These are phyloP conservation scores for Gynochthodes officinalis DNA, from an alignment of 257 asterid genomes.

Conservation along the genomic window DNA sequence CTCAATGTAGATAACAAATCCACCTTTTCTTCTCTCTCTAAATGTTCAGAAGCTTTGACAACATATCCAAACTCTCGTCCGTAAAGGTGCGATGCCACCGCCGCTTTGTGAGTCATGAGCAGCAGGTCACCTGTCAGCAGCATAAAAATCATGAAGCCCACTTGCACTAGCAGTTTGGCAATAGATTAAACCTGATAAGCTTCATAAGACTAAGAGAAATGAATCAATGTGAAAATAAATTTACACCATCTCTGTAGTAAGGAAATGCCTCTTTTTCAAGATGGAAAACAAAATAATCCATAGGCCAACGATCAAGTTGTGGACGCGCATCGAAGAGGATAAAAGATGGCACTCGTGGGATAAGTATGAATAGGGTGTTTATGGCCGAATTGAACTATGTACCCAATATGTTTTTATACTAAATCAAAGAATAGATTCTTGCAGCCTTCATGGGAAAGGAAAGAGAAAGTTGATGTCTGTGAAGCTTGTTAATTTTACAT, in stretches of 20 bases:
- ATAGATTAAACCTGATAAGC: neutral
- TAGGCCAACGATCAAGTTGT: too few relatives aligned
- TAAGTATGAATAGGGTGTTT: neutral
- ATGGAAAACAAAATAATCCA: too few relatives aligned
- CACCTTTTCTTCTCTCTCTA: constrained; percentile 41
- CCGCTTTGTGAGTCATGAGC: constrained; percentile 67
- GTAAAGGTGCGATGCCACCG: constrained; percentile 64
- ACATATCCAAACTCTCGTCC: constrained; percentile 61
- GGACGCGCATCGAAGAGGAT: too few relatives aligned
- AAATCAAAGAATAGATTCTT: neutral
- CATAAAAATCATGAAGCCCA: neutral
- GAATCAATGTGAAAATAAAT: too few relatives aligned
- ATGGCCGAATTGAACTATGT: neutral
- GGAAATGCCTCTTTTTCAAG: too few relatives aligned
- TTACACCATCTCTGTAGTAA: too few relatives aligned
- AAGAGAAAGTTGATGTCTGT: neutral
- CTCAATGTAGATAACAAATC: constrained; percentile 50
- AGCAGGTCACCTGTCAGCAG: constrained; percentile 54
- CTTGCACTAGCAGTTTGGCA: neutral
- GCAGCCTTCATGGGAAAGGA: neutral
- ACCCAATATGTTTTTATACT: neutral
- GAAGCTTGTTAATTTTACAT: too few relatives aligned
- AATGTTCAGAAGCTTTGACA: constrained; percentile 33
- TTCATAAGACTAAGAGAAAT: too few relatives aligned
- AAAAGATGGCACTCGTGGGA: too few relatives aligned